Conservation (phyloP, 208 protist species). For the Acanthamoeba royreba region DNA sequence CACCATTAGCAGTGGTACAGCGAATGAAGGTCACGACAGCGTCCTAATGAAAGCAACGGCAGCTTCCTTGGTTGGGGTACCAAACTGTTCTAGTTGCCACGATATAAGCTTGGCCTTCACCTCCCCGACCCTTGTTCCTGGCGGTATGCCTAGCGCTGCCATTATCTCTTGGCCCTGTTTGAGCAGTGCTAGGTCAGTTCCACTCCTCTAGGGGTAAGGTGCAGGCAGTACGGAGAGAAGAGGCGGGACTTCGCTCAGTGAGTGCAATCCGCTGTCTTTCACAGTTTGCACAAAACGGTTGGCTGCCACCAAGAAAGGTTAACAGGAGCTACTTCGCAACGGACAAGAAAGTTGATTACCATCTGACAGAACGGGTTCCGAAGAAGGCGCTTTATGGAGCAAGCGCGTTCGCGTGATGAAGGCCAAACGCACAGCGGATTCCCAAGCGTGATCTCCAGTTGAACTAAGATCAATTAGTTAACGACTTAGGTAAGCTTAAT, state of each 20-base stretch:
- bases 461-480: not conserved
- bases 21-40: not conserved
- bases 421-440: not conserved
- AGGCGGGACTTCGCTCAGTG: not conserved
- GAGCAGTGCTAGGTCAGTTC: too few species aligned
- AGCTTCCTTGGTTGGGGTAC: not conserved
- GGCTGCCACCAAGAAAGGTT: not conserved
- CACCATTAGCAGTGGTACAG: too few species aligned
- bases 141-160: not conserved
- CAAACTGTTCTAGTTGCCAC: not conserved
- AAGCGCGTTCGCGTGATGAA: not conserved
- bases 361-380: not conserved
- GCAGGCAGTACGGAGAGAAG: not conserved
- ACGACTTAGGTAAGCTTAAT: not conserved
- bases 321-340: not conserved
- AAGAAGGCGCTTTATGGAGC: not conserved
- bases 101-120: not conserved
- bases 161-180: not conserved
- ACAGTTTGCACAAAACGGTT: not conserved
- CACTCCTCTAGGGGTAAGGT: too few species aligned
- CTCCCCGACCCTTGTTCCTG: not conserved
- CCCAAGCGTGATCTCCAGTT: not conserved
- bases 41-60: not conserved
- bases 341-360: not conserved
- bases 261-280: not conserved